These are phyloP conservation scores for Syncephalastrum monosporum DNA, from an alignment of 371 early-diverging fungal species.

Conservation along the genomic window DNA sequence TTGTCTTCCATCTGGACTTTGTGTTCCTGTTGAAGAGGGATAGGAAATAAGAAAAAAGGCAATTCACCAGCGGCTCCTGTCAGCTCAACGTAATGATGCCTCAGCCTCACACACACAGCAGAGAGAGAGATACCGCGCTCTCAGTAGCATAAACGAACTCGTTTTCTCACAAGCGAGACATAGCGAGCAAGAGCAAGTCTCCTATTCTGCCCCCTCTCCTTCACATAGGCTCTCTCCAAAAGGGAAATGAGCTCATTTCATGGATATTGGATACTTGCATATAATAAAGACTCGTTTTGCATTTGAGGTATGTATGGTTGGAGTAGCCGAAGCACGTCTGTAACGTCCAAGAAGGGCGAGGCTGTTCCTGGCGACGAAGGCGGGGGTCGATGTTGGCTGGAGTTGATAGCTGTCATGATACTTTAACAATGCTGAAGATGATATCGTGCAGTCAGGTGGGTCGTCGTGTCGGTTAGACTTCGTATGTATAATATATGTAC, in stretches of 20 bases:
- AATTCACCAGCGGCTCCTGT: not conserved
- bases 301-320: slow-evolving; percentile 21
- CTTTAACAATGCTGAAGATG: too few species aligned
- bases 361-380: slow-evolving; percentile 2
- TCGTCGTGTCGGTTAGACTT: too few species aligned
- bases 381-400: too few species aligned
- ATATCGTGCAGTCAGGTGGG: too few species aligned
- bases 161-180: too few species aligned
- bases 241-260: too few species aligned
- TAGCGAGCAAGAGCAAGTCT: too few species aligned
- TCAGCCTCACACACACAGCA: not conserved
- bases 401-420: too few species aligned
- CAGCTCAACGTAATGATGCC: not conserved
- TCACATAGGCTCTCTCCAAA: too few species aligned
- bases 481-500: not conserved
- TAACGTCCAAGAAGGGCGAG: slow-evolving; percentile 10
- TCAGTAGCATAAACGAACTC: too few species aligned
- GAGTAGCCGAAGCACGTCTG: slow-evolving; percentile 16
- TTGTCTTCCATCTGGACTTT: slow-evolving; percentile 22
- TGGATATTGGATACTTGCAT: slow-evolving; percentile 19
- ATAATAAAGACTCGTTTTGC: slow-evolving; percentile 16
- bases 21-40: slow-evolving; percentile 12
- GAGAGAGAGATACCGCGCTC: not conserved
- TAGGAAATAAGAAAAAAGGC: not conserved
- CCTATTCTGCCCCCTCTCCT: too few species aligned